Percentiles rank a stretch among this genome's conserved stretches.
phyloP scores from a whole-genome alignment of 129 eudicot species.

The Pseudognaphalium luteoalbum region DNA sequence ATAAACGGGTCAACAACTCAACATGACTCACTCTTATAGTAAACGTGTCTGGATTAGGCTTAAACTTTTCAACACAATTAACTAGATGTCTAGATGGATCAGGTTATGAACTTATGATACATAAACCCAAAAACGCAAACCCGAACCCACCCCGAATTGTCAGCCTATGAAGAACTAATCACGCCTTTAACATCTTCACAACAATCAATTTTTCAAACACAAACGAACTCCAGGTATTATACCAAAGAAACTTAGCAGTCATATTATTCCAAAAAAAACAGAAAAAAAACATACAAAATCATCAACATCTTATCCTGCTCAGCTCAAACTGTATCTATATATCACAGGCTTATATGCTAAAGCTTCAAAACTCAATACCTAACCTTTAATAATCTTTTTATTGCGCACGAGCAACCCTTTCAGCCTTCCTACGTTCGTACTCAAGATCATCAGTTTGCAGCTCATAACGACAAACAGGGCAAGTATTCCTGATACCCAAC shows the following conservation, averaged over 20 bases:
- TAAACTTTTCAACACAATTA: neutral
- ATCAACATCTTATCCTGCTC: constrained; percentile 24
- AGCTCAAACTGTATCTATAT: constrained; percentile 38
- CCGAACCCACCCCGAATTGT: neutral
- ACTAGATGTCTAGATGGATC: too few relatives aligned
- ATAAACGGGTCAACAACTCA: neutral
- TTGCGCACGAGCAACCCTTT: constrained; percentile 32
- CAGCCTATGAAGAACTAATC: neutral
- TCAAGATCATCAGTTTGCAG: constrained; percentile 71
- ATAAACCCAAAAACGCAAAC: neutral
- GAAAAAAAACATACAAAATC: constrained; percentile 30
- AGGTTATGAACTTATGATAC: too few relatives aligned
- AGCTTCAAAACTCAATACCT: constrained; percentile 25
- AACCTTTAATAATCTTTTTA: constrained; percentile 22
- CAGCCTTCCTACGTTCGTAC: constrained; percentile 53
- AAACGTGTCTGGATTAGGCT: neutral
- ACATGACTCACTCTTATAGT: too few relatives aligned
- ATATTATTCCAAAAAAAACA: constrained; percentile 29
- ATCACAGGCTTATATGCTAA: constrained; percentile 20
- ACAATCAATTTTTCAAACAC: neutral
- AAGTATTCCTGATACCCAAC: constrained; percentile 68
- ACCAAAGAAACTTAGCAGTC: constrained; percentile 4
- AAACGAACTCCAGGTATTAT: neutral
- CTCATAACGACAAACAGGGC: constrained; percentile 76
- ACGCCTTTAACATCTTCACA: neutral